These are phyloP conservation scores for Quercus variabilis DNA, from an alignment of 306 rosid species.

Conservation along the genomic window DNA sequence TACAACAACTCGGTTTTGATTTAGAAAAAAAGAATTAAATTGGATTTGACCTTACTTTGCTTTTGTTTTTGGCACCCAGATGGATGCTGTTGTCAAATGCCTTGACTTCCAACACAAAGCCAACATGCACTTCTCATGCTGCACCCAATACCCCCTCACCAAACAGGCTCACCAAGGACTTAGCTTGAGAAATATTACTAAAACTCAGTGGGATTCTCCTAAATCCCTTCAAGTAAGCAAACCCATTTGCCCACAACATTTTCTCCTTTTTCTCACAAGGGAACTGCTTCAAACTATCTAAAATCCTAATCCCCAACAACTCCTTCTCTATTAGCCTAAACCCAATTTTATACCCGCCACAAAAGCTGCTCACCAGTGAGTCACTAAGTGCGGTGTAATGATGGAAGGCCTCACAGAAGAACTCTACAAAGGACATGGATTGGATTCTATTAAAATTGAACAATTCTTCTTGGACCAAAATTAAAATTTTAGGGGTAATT, in stretches of 20 bases:
- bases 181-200: slow-evolving; percentile 60
- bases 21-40: not conserved
- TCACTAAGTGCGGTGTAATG: slow-evolving; percentile 55
- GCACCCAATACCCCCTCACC: slow-evolving; percentile 61
- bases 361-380: slow-evolving; percentile 40
- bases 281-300: slow-evolving; percentile 54
- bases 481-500: slow-evolving; percentile 50
- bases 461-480: slow-evolving; percentile 61
- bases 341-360: slow-evolving; percentile 31
- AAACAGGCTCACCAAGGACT: slow-evolving; percentile 51
- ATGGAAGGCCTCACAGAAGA: slow-evolving; percentile 66
- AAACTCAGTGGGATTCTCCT: slow-evolving; percentile 45
- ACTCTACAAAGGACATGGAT: slow-evolving; percentile 61
- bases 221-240: slow-evolving; percentile 39
- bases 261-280: slow-evolving; percentile 43
- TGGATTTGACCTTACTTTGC: slow-evolving; percentile 9
- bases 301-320: slow-evolving; percentile 42
- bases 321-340: slow-evolving; percentile 48
- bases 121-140: slow-evolving; percentile 37
- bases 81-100: slow-evolving; percentile 56
- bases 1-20: too few species aligned
- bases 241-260: slow-evolving; percentile 35
- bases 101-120: slow-evolving; percentile 63
- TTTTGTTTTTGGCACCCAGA: slow-evolving; percentile 46
- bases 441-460: slow-evolving; percentile 43